phyloP scores from a whole-genome alignment of 148 eudicot genomes.

The Vaccinium macrocarpon region DNA sequence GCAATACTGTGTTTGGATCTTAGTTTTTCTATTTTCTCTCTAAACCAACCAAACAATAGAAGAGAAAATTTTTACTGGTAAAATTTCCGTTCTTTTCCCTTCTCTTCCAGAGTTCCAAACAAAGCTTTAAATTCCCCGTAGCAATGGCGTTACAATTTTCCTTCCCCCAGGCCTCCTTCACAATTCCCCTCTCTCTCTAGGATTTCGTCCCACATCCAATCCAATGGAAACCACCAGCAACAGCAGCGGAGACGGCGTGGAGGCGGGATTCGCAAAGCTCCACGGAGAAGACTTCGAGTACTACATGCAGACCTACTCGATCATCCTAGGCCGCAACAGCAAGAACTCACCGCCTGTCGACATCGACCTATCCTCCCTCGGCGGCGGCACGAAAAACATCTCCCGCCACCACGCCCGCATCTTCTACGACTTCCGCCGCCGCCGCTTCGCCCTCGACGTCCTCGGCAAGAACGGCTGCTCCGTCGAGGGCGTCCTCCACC shows the following conservation, averaged over 20 bases:
- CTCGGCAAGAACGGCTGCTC: constrained; percentile 81
- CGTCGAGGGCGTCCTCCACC: constrained; percentile 84
- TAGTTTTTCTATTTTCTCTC: too few species aligned
- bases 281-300: constrained; percentile 95
- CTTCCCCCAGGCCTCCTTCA: too few species aligned
- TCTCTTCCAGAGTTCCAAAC: too few species aligned
- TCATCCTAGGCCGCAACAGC: constrained; percentile 69
- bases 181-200: background rate
- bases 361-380: constrained; percentile 77
- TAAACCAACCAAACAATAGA: too few species aligned
- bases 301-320: constrained; percentile 88
- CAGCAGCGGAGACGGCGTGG: constrained; percentile 53
- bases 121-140: too few species aligned
- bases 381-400: constrained; percentile 97
- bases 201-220: background rate
- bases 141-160: background rate
- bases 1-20: too few species aligned
- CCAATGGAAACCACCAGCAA: constrained; percentile 17
- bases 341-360: constrained; percentile 80
- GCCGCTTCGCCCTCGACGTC: constrained; percentile 83
- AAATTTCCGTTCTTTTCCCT: too few species aligned
- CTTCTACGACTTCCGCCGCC: constrained; percentile 88
- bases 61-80: too few species aligned
- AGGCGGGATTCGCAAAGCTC: constrained; percentile 82
- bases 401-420: constrained; percentile 91